Base-by-base conservation (phyloP, 495 filamentous ascomycete genomes). In the Recurvomyces mirabilis region DNA sequence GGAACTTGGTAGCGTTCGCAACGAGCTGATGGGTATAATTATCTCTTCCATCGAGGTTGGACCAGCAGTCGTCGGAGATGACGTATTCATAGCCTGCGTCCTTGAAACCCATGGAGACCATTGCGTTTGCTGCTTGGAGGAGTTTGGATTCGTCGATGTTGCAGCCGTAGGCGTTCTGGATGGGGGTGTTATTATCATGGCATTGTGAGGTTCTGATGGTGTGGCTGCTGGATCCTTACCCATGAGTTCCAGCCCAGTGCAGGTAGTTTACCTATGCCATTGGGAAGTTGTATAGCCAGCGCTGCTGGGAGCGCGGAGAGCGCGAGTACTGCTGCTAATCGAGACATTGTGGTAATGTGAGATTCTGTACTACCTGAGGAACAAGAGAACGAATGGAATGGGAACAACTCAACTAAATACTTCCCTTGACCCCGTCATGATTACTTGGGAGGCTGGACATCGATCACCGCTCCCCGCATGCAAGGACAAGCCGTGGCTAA, bases 211-310 rank as follows among this genome's bases (percentile, higher is more conserved):
- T n/a, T n/a, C n/a, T n/a, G n/a, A n/a, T n/a, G n/a, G n/a, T n/a
- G n/a, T n/a, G n/a, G n/a, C n/a, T n/a, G n/a, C n/a, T n/a, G n/a
- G n/a, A n/a, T n/a, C n/a, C n/a, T n/a, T n/a, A n/a, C n/a, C 33
- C 33, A 36, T 6, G 66, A 69, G 52, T 73, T 77, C 68, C 73
- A 79, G n/a, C 74, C 73, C 14, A 78, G 57, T 14, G 73, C 69
- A n/a, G 73, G 72, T 5, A 76, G 50, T 42, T 52, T 61, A 5
- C 74, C 72, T 4, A 53, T 41, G 28, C 40, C 31, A 28, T 19
- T 18, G 10, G 42, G 31, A 19, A 36, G 33, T 15, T 36, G 7
- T 19, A n/a, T n/a, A n/a, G n/a, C 33, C 33, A 36, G 33, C 33
- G 17, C 33, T 36, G 33, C 7, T 9, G 15, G 15, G 33, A 9